Base-by-base conservation (phyloP, 768 basidiomycete genomes). In the Coprinopsis marcescibilis region DNA sequence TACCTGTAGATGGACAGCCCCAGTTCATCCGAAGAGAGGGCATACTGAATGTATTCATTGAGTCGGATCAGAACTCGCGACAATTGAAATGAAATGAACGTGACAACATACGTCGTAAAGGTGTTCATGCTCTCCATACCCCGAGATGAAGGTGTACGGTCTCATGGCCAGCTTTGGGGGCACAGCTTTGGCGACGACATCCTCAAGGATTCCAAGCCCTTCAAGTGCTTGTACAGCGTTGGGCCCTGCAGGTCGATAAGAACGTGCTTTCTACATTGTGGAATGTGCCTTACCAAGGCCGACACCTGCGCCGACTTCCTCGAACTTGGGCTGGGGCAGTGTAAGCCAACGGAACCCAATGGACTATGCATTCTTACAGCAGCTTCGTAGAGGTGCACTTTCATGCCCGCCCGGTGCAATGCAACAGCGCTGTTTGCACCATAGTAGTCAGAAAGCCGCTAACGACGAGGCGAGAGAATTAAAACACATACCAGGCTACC, bases 261-360 rank as follows among this genome's bases (percentile, higher is more conserved):
- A 43, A 35, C 39, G 30, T n/a, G n/a, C 13, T 32, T 23, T 27
- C 12, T 19, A 20, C 42, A 4, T 13, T 20, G 21, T 13, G 14
- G 15, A 36, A 26, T 27, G 3, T n/a, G 26, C 41, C 60, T 51
- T 42, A 74, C 76, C 77, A 17, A 80, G 49, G 14, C 68, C 73
- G 34, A 81, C 70, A 10, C 76, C 77, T n/a, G 77, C 76, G 8
- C 78, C 78, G 32, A 78, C 65, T 58, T 79, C 75, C 20, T 65
- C 70, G 48, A 76, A 78, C 41, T 66, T 64, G 13, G 67, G 54
- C 76, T 78, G 53, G 1, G 45, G 24, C 24, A 38, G 27, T 15
- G 35, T 27, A 27, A 2, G 34, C 36, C 19, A 43, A 12, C 10
- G 26, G 19, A 11, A 32, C 20, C 17, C 20, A 7, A 26, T 20